Conservation (phyloP, 192 early-diverging fungal species). For the Cladochytrium replicatum region DNA sequence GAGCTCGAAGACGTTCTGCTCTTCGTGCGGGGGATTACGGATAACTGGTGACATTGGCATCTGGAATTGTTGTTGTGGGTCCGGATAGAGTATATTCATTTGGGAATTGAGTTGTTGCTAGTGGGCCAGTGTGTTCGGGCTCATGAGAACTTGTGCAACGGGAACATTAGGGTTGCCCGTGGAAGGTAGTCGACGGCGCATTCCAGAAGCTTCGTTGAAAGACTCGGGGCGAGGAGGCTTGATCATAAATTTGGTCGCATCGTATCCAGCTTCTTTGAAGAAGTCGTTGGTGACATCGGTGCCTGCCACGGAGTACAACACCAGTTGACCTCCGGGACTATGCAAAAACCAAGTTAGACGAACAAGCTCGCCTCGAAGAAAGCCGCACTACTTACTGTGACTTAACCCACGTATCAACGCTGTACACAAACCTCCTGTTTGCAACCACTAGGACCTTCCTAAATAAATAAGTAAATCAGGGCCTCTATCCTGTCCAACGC, state of each 20-base stretch:
- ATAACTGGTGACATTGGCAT: no score
- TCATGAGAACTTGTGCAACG: no score
- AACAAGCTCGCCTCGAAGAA: no score
- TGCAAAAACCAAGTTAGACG: no score
- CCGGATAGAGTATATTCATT: background rate
- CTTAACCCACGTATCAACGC: constrained; percentile 16
- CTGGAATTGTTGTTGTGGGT: no score
- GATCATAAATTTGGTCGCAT: constrained; percentile 6
- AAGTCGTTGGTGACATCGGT: constrained; percentile 31
- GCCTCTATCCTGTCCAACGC: no score
- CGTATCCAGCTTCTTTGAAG: constrained; percentile 10
- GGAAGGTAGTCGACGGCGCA: background rate
- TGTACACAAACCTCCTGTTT: constrained; percentile 22
- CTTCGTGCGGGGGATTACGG: no score
- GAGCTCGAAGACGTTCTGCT: no score
- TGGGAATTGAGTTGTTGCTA: background rate
- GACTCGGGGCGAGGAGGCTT: background rate
- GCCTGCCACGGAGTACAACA: constrained; percentile 29
- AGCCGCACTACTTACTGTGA: no score
- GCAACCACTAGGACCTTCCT: constrained; percentile 16
- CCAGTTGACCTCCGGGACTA: constrained; percentile 37
- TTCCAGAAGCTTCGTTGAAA: no score
- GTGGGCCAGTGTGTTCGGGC: background rate
- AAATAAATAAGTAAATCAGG: no score
- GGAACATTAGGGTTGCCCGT: background rate